Evolutionary conservation across 202 grass and related monocot species (phyloP).

Genomic region (Musa balbisiana): DNA sequence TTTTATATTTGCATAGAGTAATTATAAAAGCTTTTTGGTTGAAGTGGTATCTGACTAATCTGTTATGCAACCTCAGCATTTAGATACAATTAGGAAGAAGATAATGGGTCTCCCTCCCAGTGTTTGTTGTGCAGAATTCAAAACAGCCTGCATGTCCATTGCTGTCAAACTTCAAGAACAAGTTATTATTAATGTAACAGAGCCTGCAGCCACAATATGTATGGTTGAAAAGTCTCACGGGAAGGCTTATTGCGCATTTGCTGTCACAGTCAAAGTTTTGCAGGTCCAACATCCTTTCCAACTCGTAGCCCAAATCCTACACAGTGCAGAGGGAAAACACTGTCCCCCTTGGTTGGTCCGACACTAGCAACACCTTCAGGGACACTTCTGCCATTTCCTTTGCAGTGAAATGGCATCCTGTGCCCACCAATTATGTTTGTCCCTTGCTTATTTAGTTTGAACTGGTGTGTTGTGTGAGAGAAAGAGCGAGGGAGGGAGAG

Average conservation of each 20-base stretch:
- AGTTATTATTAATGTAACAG: not conserved
- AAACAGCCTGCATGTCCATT: no score
- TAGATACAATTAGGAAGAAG: no score
- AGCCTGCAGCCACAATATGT: not conserved
- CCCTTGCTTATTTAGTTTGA: not conserved
- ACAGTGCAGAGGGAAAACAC: not conserved
- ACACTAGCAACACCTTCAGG: not conserved
- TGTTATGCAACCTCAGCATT: no score
- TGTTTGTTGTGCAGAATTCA: no score
- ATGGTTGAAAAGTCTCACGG: not conserved
- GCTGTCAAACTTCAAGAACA: no score
- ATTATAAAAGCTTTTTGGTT: no score
- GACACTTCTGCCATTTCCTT: no score
- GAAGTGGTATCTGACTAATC: no score
- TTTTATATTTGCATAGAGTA: no score
- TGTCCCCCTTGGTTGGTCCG: not conserved
- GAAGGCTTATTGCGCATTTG: not conserved
- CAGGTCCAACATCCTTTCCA: not conserved
- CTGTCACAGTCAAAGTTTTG: not conserved
- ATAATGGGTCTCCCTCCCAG: no score
- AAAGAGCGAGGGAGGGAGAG: not conserved
- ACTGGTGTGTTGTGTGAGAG: not conserved
- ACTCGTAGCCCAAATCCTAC: not conserved
- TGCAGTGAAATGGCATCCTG: no score
- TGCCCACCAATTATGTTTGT: not conserved